Evolutionary conservation across 2,329 filamentous ascomycete genomes (phyloP), one percentile per base, ranked within the genome.

Genomic region (Davidsoniella australis): DNA sequence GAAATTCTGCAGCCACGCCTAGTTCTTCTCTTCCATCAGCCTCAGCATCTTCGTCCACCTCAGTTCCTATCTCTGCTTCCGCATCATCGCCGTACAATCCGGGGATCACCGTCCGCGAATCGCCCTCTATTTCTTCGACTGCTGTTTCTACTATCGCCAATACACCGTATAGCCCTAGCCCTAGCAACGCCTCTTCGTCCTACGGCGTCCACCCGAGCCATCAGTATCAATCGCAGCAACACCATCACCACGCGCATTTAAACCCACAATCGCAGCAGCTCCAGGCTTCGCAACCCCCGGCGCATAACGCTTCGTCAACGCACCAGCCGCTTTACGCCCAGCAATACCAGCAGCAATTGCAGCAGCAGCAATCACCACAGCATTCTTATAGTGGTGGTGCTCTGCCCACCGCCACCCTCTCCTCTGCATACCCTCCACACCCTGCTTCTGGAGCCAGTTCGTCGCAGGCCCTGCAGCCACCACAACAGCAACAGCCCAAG

Each of bases 231-330:
- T 23, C 46, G 4, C 48, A 41, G 20, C 24, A 48, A 6, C 51
- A 39, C 1, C 47, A 38, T 8, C 17, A 23, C 2, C 51, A 47
- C 5, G n/a, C 45, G 3, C 51, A 53, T 14, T 48, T 45, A 2
- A 41, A 49, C 41, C 37, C 48, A 48, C 48, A 45, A 23, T 37
- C 41, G 17, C 47, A 49, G 14, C 45, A 45, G 10, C 45, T 46
- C 5, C 45, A 51, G 53, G 47, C 56, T 55, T 44, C 53, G 57
- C 50, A 41, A 50, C 26, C 61, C 58, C 50, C 56, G 55, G 29
- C 29, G 29, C 29, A 33, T 12, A 33, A 33, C 29, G 29, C 29
- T 33, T 33, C 29, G 8, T 33, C 8, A 12, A 6, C 56, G 55
- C 47, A 54, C 53, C 41, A 42, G 49, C 24, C 46, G 14, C 56